Base-by-base conservation (phyloP, 2,329 filamentous ascomycete genomes). In the Fusarium veterinarium region DNA sequence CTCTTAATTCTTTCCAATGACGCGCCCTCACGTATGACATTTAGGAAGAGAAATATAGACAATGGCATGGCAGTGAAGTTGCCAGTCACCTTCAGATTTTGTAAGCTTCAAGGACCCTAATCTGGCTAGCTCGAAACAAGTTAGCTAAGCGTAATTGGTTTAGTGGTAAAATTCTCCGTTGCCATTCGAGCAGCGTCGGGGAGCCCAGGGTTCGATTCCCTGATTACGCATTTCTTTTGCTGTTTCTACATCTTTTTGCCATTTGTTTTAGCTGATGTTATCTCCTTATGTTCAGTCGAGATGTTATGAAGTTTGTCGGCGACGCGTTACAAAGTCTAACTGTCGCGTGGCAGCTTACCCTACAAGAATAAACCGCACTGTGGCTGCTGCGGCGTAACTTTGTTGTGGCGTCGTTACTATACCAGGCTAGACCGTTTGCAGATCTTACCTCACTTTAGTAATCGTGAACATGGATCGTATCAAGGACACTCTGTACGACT, bases 401-500 rank as follows among this genome's bases (percentile, higher is more conserved):
- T 25, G 1, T 8, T 51, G 45, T 67, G 56, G 56, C 48, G 49
- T 9, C 20, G 8, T 1, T 20, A 8, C 20, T 17, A 35, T 9
- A 67, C 17, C 17, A 17, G 13, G 66, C 64, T 69, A 69, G 62
- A 40, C 51, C 23, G 23, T 2, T 38, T 69, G 64, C 8, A 46
- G 66, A 69, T 69, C 66, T 48, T 56, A 58, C 25, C 66, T 58
- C 45, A 60, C 12, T 11, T 42, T 64, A 35, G 58, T 69, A 33
- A 69, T 69, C 35, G n/a, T 8, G n/a, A 30, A 23, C 64, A 68
- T 42, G 56, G 64, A 25, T 68, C 38, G n/a, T 41, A 64, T 57
- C 65, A 69, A 69, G 66, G 66, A 69, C 66, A 69, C 66, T 69
- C 58, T 69, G 66, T 69, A 57, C 63, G 46, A 41, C 51, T 41